These are phyloP conservation scores for Erysimum cheiranthoides DNA, from an alignment of 345 rosid species.

Conservation along the genomic window DNA sequence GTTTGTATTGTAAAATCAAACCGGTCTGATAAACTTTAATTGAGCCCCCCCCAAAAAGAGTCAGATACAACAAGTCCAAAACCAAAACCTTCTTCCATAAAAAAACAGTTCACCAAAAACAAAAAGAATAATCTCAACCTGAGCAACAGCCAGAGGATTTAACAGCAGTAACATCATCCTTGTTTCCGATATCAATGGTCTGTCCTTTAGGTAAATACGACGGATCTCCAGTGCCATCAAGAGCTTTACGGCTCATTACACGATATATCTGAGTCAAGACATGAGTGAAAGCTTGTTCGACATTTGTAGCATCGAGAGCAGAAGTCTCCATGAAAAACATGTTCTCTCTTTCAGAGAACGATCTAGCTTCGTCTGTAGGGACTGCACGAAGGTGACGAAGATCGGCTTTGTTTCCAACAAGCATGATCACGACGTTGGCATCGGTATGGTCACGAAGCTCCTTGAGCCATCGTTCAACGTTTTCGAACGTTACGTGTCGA, in stretches of 20 bases:
- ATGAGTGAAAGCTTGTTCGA: slow-evolving; percentile 61
- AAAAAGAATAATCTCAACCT: slow-evolving; percentile 28
- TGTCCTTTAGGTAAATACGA: slow-evolving; percentile 57
- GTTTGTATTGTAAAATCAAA: slow-evolving; percentile 29
- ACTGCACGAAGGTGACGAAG: slow-evolving; percentile 60
- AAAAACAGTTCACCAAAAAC: not conserved
- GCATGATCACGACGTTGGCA: slow-evolving; percentile 60
- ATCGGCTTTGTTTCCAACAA: slow-evolving; percentile 64
- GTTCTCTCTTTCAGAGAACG: slow-evolving; percentile 54
- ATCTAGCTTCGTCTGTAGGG: slow-evolving; percentile 52
- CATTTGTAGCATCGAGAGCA: slow-evolving; percentile 61
- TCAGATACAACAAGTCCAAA: slow-evolving; percentile 24
- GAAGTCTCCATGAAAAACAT: slow-evolving; percentile 64
- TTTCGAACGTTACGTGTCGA: slow-evolving; percentile 56
- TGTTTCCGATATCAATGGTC: slow-evolving; percentile 51
- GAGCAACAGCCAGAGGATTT: slow-evolving; percentile 60
- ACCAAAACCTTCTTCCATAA: slow-evolving; percentile 12
- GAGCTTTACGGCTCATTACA: slow-evolving; percentile 56
- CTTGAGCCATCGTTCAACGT: slow-evolving; percentile 61
- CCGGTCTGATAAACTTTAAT: slow-evolving; percentile 20
- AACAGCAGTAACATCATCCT: slow-evolving; percentile 60
- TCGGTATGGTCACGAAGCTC: slow-evolving; percentile 66
- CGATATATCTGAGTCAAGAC: slow-evolving; percentile 60
- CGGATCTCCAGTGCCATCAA: slow-evolving; percentile 55
- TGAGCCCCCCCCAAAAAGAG: not conserved